A percentile compares a stretch with the other conserved stretches of the same genome.
Conservation (phyloP, 768 basidiomycete genomes). For the Boletus pseudopeckii region DNA sequence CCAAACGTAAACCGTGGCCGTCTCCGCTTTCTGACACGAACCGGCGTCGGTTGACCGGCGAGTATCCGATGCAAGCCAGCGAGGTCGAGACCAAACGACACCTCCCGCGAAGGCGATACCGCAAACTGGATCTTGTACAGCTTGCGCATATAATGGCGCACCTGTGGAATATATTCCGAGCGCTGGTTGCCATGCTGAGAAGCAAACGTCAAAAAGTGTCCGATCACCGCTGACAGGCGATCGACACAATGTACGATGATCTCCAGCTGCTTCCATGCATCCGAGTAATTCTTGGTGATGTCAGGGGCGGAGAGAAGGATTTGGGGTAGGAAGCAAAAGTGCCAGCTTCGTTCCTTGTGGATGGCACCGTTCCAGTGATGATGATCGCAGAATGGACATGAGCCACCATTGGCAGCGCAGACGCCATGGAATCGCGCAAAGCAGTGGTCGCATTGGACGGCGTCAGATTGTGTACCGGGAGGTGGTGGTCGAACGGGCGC, state of each 20-base stretch:
- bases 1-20: constrained; percentile 67
- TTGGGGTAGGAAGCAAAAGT: constrained; percentile 75
- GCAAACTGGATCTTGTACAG: constrained; percentile 86
- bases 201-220: constrained; percentile 75
- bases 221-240: constrained; percentile 68
- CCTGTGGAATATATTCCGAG: constrained; percentile 75
- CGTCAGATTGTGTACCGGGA: constrained; percentile 69
- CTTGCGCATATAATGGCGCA: constrained; percentile 89
- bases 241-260: constrained; percentile 77
- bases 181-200: constrained; percentile 68
- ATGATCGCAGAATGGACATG: constrained; percentile 88
- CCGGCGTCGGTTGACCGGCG: constrained; percentile 56
- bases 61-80: constrained; percentile 80
- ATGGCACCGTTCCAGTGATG: constrained; percentile 89
- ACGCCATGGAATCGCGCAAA: constrained; percentile 82
- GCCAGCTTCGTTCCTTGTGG: constrained; percentile 78
- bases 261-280: constrained; percentile 77
- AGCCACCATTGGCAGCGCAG: constrained; percentile 85
- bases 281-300: constrained; percentile 73
- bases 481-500: constrained; percentile 76
- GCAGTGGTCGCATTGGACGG: constrained; percentile 89
- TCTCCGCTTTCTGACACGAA: constrained; percentile 54
- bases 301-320: constrained; percentile 74
- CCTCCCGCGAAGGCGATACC: constrained; percentile 77
- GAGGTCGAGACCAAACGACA: constrained; percentile 79